Conservation (phyloP, 2,329 filamentous ascomycete genomes). For the Coniochaeta sp. region DNA sequence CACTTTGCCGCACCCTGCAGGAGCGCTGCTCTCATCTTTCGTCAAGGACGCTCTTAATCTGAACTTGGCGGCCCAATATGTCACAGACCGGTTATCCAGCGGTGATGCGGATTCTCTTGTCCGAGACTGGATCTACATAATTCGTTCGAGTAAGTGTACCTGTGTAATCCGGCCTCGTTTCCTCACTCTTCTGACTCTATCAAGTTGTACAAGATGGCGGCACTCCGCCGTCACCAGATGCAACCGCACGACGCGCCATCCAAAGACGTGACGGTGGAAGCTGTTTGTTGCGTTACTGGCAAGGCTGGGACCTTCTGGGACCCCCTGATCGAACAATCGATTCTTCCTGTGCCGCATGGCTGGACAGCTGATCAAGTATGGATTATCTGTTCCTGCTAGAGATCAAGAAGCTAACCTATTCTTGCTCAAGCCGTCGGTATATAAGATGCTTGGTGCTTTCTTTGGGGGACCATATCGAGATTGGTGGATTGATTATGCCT, state of each 20-base stretch:
- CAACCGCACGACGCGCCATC: background rate
- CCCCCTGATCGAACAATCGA: background rate
- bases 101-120: background rate
- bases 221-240: background rate
- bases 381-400: background rate
- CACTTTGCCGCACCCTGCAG: slow-evolving; percentile 5
- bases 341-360: background rate
- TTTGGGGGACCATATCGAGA: slow-evolving; percentile 19
- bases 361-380: background rate
- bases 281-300: background rate
- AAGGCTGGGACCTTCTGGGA: background rate
- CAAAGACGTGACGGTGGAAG: background rate
- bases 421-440: no score
- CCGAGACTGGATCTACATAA: background rate
- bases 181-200: background rate
- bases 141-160: background rate
- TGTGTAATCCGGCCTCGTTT: background rate
- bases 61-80: background rate
- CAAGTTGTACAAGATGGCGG: background rate
- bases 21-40: slow-evolving; percentile 4
- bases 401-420: no score
- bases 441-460: slow-evolving; percentile 15
- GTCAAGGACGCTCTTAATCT: slow-evolving; percentile 6
- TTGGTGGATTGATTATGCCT: slow-evolving; percentile 23
- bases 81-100: background rate